Percentiles rank a stretch among this genome's conserved stretches.
Evolutionary conservation across 495 filamentous ascomycete species (phyloP).

Genomic region (Apodospora peruviana): DNA sequence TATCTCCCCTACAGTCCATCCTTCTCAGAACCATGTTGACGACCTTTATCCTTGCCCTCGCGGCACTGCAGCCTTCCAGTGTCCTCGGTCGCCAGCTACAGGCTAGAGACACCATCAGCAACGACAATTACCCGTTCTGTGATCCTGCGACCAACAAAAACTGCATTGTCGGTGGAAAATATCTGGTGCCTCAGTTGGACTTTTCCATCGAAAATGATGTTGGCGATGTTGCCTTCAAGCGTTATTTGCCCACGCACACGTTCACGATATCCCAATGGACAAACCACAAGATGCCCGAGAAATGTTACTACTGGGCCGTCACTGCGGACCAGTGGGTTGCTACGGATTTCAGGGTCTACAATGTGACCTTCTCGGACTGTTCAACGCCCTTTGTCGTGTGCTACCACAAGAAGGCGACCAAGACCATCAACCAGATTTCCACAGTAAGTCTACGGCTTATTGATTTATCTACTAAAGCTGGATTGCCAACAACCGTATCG

Average conservation of each 20-base stretch:
- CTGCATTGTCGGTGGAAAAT: constrained; percentile 13
- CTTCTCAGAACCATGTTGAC: too few species aligned
- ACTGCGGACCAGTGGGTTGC: constrained; percentile 5
- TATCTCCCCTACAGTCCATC: too few species aligned
- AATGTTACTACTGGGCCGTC: constrained; percentile 14
- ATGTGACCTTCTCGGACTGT: constrained; percentile 16
- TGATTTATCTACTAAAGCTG: too few species aligned
- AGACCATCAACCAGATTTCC: background rate
- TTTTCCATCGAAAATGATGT: constrained; percentile 3
- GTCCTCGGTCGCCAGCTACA: constrained; percentile 3
- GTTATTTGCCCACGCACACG: constrained; percentile 5
- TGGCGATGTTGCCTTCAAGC: constrained; percentile 5
- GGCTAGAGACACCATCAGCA: constrained; percentile 4
- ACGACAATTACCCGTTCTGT: constrained; percentile 13
- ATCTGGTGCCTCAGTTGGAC: constrained; percentile 8
- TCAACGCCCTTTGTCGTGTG: constrained; percentile 3
- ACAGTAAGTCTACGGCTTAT: too few species aligned
- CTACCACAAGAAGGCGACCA: background rate
- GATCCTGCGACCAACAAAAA: background rate
- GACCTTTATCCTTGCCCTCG: too few species aligned
- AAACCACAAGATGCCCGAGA: constrained; percentile 10
- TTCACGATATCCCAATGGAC: constrained; percentile 11
- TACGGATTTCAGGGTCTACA: constrained; percentile 10
- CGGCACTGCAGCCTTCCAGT: too few species aligned
- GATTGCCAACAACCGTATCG: too few species aligned